Base-by-base conservation (phyloP, 2,329 filamentous ascomycete species). In the Raffaelea albimanens region DNA sequence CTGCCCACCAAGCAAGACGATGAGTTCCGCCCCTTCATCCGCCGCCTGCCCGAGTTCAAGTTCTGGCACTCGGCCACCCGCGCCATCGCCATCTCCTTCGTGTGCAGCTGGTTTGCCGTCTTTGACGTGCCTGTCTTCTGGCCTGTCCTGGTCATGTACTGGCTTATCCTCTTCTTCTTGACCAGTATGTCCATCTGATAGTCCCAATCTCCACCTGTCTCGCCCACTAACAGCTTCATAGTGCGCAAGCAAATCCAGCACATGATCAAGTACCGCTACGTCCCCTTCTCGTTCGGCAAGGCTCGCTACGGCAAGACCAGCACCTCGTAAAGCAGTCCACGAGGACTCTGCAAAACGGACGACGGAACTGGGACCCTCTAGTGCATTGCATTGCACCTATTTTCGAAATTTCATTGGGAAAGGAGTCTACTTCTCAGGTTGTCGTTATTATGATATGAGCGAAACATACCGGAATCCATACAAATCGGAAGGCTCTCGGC, bases 261-360 rank as follows among this genome's bases (percentile, higher is more conserved):
- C 72, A 98, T 98, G 93, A 91, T 98, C 78, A 98, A 97, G 75
- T 98, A 97, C 74, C 87, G 91, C 70, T 98, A 95, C 64, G 89
- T 95, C 25, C 89, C 90, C 38, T 95, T 96, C 71, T 83, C 87
- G 38, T 81, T 95, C 56, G 90, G 90, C 67, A 96, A 96, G 79
- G 76, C 86, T 54, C 82, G 79, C 63, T 94, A 93, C 66, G 72
- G 67, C 63, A 83, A 82, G 71, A 76, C 72, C 68, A 81, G 70
- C 68, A 23, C 44, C 14, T 52, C 46, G 43, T 54, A 42, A 29
- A 29, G 7, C 13, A 29, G 25, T 29, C 7, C 13, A n/a, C n/a
- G n/a, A 13, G 25, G 25, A 29, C 25, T 29, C 7, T 29, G 7
- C 13, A 7, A 13, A 29, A 13, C 13, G 25, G 7, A 29, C 7